Base-by-base conservation (phyloP, 2,329 filamentous ascomycete genomes). In the Hypoxylon sp. region DNA sequence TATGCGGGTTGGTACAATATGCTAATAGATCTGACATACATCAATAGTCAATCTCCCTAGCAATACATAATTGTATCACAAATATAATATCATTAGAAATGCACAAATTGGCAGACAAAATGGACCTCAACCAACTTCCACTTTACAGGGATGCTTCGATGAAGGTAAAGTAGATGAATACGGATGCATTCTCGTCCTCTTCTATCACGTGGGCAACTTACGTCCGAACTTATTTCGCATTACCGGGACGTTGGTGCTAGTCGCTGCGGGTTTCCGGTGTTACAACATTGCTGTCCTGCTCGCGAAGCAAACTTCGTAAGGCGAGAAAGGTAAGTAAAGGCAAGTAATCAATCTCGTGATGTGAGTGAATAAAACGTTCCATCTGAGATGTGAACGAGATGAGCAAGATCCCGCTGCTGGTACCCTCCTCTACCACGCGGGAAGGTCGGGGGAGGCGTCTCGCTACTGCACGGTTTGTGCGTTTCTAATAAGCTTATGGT, bases 371-470 rank as follows among this genome's bases (percentile, higher is more conserved):
- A 68, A 47, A 47, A 61, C 57, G 58, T 65, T 44, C 61, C 66
- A 62, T 62, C 51, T 58, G 10, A 55, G 22, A 53, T 47, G 31
- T 46, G 46, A 31, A 39, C 13, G 47, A 59, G 57, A 59, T 59
- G 62, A 65, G 61, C 65, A 47, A 66, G 68, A 68, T 70, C 65
- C 65, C 68, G 65, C 58, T 55, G 61, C 47, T 70, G 55, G 58
- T 48, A 70, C 68, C 68, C 68, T 70, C 59, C 65, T 63, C 52
- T 70, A 61, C 60, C 51, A 57, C 48, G 63, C 60, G 57, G 67
- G 52, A 67, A 67, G 67, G 26, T 31, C 65, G 64, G 65, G 57
- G 61, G 46, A 63, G 68, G 68, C 65, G 58, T 70, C 68, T 70
- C 68, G 68, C 65, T 70, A 68, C 68, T 66, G 62, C 68, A 63